Conservation (phyloP, 441 rosid genomes). For the Jatropha podagrica region DNA sequence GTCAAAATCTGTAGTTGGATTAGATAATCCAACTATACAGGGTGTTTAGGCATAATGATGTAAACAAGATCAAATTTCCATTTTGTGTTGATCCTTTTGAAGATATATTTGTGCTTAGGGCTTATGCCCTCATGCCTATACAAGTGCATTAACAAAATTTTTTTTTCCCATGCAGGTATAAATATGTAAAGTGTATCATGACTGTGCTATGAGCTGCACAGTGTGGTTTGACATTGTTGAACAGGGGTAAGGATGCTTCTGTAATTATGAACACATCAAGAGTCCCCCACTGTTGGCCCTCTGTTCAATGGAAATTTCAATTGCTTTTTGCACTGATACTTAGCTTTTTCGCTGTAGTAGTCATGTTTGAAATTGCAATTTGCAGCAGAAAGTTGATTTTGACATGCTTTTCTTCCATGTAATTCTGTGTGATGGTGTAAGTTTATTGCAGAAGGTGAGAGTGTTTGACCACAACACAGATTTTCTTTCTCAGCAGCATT, state of each 20-base stretch:
- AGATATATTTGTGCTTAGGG: background rate
- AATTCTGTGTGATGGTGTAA: background rate
- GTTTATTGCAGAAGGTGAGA: background rate
- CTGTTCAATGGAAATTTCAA: background rate
- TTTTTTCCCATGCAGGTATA: slow-evolving; percentile 14
- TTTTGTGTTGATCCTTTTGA: background rate
- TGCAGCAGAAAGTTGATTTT: slow-evolving; percentile 20
- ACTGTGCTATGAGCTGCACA: background rate
- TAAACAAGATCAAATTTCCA: background rate
- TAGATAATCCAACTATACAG: background rate
- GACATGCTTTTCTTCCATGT: slow-evolving; percentile 12
- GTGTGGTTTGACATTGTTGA: slow-evolving; percentile 3
- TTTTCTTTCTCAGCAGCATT: background rate
- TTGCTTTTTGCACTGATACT: background rate
- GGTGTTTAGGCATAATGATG: background rate
- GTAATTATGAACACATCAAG: background rate
- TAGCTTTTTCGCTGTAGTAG: background rate
- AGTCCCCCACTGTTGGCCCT: background rate
- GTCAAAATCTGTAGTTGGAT: background rate
- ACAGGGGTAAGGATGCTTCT: background rate
- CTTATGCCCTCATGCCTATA: background rate
- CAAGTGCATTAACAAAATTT: background rate
- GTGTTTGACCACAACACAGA: no score
- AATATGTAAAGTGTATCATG: background rate
- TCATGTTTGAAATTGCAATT: background rate